These are phyloP conservation scores for Trametes cingulata DNA, from an alignment of 768 basidiomycete genomes.

Conservation along the genomic window DNA sequence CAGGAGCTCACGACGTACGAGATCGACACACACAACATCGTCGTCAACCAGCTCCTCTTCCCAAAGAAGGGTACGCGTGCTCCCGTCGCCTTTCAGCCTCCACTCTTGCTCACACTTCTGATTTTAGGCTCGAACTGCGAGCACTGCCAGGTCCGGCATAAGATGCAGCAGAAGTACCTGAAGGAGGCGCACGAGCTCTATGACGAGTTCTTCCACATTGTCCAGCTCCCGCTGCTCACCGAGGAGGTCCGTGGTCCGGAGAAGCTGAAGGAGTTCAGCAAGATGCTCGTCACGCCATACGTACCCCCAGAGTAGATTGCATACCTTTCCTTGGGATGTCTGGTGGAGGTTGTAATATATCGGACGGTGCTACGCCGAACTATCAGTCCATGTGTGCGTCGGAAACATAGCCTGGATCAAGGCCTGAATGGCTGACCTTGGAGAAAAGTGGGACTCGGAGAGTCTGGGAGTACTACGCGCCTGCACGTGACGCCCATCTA, in stretches of 20 bases:
- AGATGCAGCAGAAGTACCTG: constrained; percentile 99
- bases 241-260: constrained; percentile 97
- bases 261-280: constrained; percentile 89
- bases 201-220: constrained; percentile 97
- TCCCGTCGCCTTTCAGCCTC: neutral
- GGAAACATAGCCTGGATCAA: too few relatives aligned
- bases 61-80: constrained; percentile 75
- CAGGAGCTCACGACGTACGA: constrained; percentile 94
- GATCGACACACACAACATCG: constrained; percentile 98
- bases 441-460: too few relatives aligned
- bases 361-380: neutral
- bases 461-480: neutral
- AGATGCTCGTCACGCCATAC: constrained; percentile 87
- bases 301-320: constrained; percentile 39
- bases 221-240: constrained; percentile 89
- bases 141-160: constrained; percentile 90
- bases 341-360: constrained; percentile 15
- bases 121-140: constrained; percentile 86
- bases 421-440: too few relatives aligned
- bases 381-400: neutral
- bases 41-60: constrained; percentile 96
- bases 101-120: neutral
- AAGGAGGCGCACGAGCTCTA: constrained; percentile 96
- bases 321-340: neutral
- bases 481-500: constrained; percentile 1